Conservation (phyloP, 129 eudicot species). For the Ambrosia artemisiifolia region DNA sequence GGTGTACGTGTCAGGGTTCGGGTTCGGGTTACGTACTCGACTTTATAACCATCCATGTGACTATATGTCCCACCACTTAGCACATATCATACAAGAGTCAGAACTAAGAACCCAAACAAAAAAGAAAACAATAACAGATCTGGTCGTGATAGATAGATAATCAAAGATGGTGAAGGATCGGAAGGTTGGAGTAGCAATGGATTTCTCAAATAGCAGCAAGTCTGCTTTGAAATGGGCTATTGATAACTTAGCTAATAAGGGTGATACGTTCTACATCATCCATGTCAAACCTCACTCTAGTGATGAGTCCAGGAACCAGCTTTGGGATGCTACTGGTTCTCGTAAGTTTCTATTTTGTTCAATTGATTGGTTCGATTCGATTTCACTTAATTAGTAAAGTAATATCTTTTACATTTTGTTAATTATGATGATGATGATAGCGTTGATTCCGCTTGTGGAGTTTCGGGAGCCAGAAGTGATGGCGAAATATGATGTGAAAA, state of each 20-base stretch:
- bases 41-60: conserved; percentile 1
- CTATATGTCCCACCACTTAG: neutral
- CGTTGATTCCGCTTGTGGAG: conserved; percentile 77
- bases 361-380: neutral
- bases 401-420: neutral
- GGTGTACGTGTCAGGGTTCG: neutral
- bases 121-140: neutral
- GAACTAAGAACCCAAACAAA: neutral
- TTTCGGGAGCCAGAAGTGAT: conserved; percentile 71
- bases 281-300: conserved; percentile 38
- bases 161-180: conserved; percentile 58
- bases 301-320: conserved; percentile 45
- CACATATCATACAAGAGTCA: neutral
- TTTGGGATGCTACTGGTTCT: conserved; percentile 69
- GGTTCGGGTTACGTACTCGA: conserved; percentile 14
- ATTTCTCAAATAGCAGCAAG: conserved; percentile 77
- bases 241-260: conserved; percentile 64
- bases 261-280: conserved; percentile 60
- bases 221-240: conserved; percentile 69
- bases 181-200: conserved; percentile 67
- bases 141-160: neutral
- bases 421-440: conserved; percentile 23
- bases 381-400: neutral
- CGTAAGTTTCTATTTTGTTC: conserved; percentile 39
- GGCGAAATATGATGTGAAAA: conserved; percentile 57